Base-by-base conservation (phyloP, 306 rosid species). In the Cicer yamashitae region DNA sequence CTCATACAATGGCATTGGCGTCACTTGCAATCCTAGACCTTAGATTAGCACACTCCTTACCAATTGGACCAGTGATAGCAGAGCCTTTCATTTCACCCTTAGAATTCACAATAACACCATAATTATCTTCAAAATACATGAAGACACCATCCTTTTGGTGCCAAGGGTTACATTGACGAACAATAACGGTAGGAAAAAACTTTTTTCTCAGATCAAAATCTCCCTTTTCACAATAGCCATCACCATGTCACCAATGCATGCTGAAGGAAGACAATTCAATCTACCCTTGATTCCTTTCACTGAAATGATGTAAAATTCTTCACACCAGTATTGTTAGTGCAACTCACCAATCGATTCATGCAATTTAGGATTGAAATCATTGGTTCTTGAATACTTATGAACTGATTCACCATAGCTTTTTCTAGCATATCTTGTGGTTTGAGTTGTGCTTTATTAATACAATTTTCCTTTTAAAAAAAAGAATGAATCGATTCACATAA, bases 1-100 rank as follows among this genome's bases (percentile, higher is more conserved):
- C 74, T 84, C 75, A 93, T 30, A 88, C 96, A 8, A 93, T 89
- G 0, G 96, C 98, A 22, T 93, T 93, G 30, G 98, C 96, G 1
- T 96, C 97, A 87, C 97, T 93, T 0, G 97, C 98, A 77, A 93
- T 93, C 69, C 97, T 93, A 0, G 98, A 97, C 98, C 93, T 89
- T 20, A 93, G 84, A 88, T 93, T 97, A 4, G 98, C 96, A 6
- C 98, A 93, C 70, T 93, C 98, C 82, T 93, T 91, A 0, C 93
- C 96, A 0, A 91, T 93, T 14, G 96, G 97, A 6, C 97, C 97
- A 7, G 98, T 93, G 20, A 93, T 93, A 0, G 96, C 96, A 61
- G 96, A 91, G 1, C 96, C 98, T 91, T 93, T 93, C 97, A 93
- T 91, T 69, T 93, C 96, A 2, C 96, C 98, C 79, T 93, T 91